Evolutionary conservation across 805 yeast genomes (phyloP), one percentile per base, ranked within the genome.

Genomic region (Ogataea ramenticola): DNA sequence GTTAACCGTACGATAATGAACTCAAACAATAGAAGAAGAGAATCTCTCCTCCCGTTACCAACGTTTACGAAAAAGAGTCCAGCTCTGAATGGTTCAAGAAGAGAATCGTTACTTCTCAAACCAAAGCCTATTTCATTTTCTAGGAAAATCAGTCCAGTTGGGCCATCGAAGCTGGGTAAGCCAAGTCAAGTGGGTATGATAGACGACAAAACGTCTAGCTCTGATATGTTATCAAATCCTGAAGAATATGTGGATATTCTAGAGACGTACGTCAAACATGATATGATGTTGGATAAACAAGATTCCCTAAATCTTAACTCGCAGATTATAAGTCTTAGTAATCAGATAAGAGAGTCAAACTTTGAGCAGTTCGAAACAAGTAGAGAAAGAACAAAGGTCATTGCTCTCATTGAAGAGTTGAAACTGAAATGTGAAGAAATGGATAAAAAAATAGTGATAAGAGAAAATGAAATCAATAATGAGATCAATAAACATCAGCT

Each of bases 401-500:
- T 36, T 17, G 39, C 14, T 8, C 12, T 45, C 19, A 40, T 55
- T 2, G 50, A 50, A 11, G 58, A 56, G 19, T 26, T 38, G 16
- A 42, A 44, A 24, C 34, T 40, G 14, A 49, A 43, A 32, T 49
- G 41, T 32, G 52, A 51, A 26, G 52, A 46, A 24, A 34, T 54
- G n/a, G 57, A 50, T 44, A 51, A 46, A 30, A 44, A 49, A 15
- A 43, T 55, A 32, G 30, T 49, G 40, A 42, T 54, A 22, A 47
- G 51, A 49, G 37, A 51, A 44, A 46, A 38, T 16, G 39, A 48
- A 3, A 45, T 49, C 20, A 51, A 50, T 11, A 49, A 42, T 37
- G 58, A 55, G 45, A 61, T 68, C 8, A 54, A 54, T n/a, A 56
- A 52, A 19, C 52, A 52, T 36, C 31, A 36, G 21, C 42, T 36